These are phyloP conservation scores for Pseudogymnoascus sp. DNA, from an alignment of 2,329 filamentous ascomycete genomes.

Conservation along the genomic window DNA sequence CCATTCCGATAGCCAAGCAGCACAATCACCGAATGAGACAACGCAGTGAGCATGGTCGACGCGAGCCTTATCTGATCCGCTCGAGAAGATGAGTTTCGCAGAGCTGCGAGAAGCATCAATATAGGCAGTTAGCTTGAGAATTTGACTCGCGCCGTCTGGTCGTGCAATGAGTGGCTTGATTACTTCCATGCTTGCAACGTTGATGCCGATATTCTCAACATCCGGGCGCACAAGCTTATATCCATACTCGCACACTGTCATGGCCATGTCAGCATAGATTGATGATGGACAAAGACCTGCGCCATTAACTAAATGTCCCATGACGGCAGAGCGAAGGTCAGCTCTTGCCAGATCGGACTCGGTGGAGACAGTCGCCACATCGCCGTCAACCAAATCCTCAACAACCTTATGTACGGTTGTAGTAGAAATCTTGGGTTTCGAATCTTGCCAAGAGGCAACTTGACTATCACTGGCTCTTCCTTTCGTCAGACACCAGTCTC, in stretches of 20 bases:
- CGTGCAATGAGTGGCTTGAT: conserved; percentile 62
- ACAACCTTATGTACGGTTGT: conserved; percentile 51
- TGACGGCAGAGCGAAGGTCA: conserved; percentile 48
- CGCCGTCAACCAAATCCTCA: conserved; percentile 46
- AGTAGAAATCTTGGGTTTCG: conserved; percentile 46
- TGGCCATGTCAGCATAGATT: conserved; percentile 54
- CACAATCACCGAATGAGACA: conserved; percentile 54
- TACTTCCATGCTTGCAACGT: conserved; percentile 62
- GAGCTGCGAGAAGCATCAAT: conserved; percentile 50
- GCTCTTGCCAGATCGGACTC: conserved; percentile 51
- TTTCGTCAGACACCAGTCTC: conserved; percentile 65
- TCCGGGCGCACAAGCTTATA: conserved; percentile 58
- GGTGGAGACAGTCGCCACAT: conserved; percentile 45
- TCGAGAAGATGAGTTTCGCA: conserved; percentile 53
- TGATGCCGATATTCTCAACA: conserved; percentile 50
- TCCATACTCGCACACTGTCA: conserved; percentile 61
- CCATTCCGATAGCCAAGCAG: conserved; percentile 59
- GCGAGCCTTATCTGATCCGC: conserved; percentile 52
- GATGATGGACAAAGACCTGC: conserved; percentile 51
- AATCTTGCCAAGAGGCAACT: conserved; percentile 11
- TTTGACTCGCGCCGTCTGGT: conserved; percentile 41
- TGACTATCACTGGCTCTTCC: conserved; percentile 32
- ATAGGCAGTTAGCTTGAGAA: conserved; percentile 55
- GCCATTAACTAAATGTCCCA: conserved; percentile 55
- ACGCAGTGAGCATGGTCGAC: conserved; percentile 57